Conservation (phyloP, 1,284 basidiomycete genomes). For the Uromyces viciae-fabae region DNA sequence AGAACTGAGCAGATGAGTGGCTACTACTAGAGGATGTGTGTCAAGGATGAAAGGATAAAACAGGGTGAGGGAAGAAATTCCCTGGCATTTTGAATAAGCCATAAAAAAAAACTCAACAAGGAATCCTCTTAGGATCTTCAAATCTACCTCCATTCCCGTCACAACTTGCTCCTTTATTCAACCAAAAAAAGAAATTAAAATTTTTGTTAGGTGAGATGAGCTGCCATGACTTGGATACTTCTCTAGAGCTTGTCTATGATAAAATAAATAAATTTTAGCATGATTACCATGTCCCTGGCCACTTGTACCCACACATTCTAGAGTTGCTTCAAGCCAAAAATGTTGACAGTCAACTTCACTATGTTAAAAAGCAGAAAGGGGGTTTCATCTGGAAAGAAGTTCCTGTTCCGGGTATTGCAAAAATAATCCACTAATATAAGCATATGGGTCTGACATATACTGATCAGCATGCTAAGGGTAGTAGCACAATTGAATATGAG, state of each 20-base stretch:
- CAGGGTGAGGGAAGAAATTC: too few species aligned
- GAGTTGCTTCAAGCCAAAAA: neutral
- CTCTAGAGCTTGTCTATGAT: too few species aligned
- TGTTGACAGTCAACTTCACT: neutral
- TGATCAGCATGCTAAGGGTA: neutral
- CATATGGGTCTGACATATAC: neutral
- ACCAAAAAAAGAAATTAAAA: neutral
- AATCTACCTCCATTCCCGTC: neutral
- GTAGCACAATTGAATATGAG: neutral
- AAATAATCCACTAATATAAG: neutral
- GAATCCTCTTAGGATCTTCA: slow-evolving; percentile 10
- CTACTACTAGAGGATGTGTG: too few species aligned
- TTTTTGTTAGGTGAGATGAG: neutral
- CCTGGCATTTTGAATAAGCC: too few species aligned
- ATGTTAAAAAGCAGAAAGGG: slow-evolving; percentile 8
- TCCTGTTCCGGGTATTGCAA: neutral
- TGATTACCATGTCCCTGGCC: neutral
- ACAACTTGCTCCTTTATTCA: neutral
- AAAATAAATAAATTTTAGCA: too few species aligned
- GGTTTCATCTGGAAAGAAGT: neutral
- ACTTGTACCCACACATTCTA: too few species aligned
- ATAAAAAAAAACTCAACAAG: too few species aligned
- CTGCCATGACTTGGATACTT: too few species aligned
- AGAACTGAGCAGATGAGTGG: too few species aligned
- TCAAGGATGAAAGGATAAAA: too few species aligned